Evolutionary conservation across 495 filamentous ascomycete genomes (phyloP).

Genomic region (Physcia stellaris): DNA sequence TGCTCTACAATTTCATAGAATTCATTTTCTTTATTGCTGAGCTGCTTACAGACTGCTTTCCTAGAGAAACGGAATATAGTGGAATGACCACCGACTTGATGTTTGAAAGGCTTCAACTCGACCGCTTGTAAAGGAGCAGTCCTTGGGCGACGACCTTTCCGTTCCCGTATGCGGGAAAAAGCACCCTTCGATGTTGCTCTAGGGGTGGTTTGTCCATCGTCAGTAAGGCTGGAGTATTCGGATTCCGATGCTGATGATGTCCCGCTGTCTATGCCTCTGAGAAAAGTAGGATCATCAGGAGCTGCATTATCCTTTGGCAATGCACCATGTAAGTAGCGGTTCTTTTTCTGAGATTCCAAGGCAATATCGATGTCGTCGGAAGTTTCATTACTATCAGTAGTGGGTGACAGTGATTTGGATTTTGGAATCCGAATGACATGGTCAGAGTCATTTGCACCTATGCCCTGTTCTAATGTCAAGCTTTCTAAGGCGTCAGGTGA

Average conservation of each 20-base stretch:
- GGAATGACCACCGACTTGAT: conserved; percentile 94
- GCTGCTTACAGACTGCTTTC: conserved; percentile 90
- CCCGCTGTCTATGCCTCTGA: conserved; percentile 26
- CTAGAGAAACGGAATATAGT: conserved; percentile 92
- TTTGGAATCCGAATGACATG: conserved; percentile 15
- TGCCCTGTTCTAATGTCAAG: conserved; percentile 17
- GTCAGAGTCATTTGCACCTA: conserved; percentile 23
- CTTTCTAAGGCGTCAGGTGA: conserved; percentile 33
- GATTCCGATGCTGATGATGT: conserved; percentile 43
- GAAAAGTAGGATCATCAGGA: conserved; percentile 19
- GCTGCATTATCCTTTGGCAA: conserved; percentile 27
- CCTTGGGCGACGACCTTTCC: conserved; percentile 17
- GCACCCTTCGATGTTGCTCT: conserved; percentile 34
- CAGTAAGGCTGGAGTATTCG: conserved; percentile 39
- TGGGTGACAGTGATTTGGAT: conserved; percentile 18
- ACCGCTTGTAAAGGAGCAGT: conserved; percentile 70
- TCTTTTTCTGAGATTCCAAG: conserved; percentile 45
- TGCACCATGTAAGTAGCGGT: conserved; percentile 47
- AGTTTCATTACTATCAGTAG: conserved; percentile 20
- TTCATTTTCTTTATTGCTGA: conserved; percentile 94
- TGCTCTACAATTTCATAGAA: conserved; percentile 94
- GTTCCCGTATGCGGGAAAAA: conserved; percentile 21
- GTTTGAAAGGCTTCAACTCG: conserved; percentile 89
- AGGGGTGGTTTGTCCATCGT: conserved; percentile 46
- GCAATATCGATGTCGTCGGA: conserved; percentile 43